Evolutionary conservation across 1,284 basidiomycete genomes (phyloP), one percentile per base, ranked within the genome.

Genomic region (Caloboletus firmus): DNA sequence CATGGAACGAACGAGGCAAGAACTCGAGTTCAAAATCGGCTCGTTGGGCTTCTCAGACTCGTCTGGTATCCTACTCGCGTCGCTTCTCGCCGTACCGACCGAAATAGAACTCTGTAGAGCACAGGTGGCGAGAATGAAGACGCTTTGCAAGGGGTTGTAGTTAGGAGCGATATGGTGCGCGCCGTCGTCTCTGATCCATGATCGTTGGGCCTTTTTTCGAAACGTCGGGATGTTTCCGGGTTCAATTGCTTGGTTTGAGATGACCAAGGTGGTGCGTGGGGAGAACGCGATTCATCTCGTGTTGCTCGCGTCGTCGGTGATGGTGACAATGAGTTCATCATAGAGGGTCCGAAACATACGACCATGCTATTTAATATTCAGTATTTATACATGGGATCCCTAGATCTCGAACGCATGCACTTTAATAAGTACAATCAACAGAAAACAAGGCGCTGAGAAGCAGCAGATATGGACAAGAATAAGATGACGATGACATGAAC

Each of bases 11-110:
- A 74, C 77, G 18, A 78, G 79, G 58, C 88, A 91, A 65, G 89
- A 92, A 68, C 82, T 83, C 52, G 93, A 94, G 72, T 95, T 95
- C 72, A 85, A 86, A 74, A 95, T 95, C 55, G 93, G 92, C 9
- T 91, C 89, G 0, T 86, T 93, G 34, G 93, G 93, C 6, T 84
- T 91, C 54, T 76, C 87, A 13, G 87, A 89, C 66, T 85, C 83
- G 36, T 77, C 79, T 47, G 93, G 93, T 0, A 94, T 95, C 56
- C 72, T 95, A 18, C 69, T 89, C 40, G 93, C 93, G 1, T 83
- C 87, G 17, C 66, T 95, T 15, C 72, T 94, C 18, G 85, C 91
- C 0, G 87, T 95, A 59, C 93, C 93, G 20, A 87, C 89, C n/a
- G 93, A 95, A 71, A 65, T 94, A 1, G 78, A 77, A 54, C 77